A percentile compares a stretch with the other conserved stretches of the same genome.
These are phyloP conservation scores for Aspergillus taichungensis DNA, from an alignment of 495 filamentous ascomycete genomes.

Conservation along the genomic window DNA sequence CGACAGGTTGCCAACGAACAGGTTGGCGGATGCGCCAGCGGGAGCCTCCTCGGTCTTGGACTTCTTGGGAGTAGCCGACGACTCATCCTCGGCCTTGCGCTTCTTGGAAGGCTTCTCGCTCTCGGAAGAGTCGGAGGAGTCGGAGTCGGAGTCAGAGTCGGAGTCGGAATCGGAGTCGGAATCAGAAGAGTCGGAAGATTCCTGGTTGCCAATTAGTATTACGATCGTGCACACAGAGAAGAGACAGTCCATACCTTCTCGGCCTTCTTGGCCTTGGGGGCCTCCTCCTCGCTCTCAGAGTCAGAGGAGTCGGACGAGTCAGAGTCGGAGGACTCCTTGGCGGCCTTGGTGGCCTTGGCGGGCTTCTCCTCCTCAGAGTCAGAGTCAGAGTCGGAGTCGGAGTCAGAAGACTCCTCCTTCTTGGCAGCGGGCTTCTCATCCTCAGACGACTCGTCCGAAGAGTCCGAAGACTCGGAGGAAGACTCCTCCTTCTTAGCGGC, in stretches of 20 bases:
- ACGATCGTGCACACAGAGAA: no score
- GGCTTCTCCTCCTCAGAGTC: constrained; percentile 21
- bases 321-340: constrained; percentile 36
- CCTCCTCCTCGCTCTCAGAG: constrained; percentile 18
- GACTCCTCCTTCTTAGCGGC: constrained; percentile 16
- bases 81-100: constrained; percentile 75
- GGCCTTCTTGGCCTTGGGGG: no score
- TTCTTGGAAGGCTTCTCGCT: constrained; percentile 61
- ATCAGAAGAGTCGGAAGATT: no score
- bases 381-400: constrained; percentile 5
- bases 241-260: no score
- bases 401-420: constrained; percentile 8
- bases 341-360: constrained; percentile 39
- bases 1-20: constrained; percentile 90
- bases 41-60: constrained; percentile 63
- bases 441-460: constrained; percentile 17
- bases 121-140: constrained; percentile 42
- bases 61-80: constrained; percentile 66
- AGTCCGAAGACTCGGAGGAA: constrained; percentile 20
- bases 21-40: constrained; percentile 55
- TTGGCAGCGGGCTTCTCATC: constrained; percentile 21
- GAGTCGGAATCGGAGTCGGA: constrained; percentile 16
- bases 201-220: no score
- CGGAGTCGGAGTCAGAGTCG: constrained; percentile 38
- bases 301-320: constrained; percentile 39